These are phyloP conservation scores for Phialophora macrospora DNA, from an alignment of 2,329 filamentous ascomycete species.

Conservation along the genomic window DNA sequence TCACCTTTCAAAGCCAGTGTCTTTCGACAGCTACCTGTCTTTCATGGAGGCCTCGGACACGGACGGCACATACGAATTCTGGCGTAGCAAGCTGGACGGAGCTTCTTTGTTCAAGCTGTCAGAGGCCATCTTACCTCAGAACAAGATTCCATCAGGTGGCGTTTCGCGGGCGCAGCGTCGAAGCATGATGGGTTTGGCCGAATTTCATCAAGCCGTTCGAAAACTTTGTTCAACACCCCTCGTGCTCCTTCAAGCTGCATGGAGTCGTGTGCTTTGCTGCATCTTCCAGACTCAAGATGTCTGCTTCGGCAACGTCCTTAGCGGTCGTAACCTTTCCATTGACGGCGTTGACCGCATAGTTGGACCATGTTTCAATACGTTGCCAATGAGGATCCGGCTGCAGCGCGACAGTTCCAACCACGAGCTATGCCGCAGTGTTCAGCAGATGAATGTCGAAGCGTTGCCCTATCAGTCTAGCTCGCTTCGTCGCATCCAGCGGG, in stretches of 20 bases:
- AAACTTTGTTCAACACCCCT: conserved; percentile 65
- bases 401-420: conserved; percentile 55
- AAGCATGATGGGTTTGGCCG: conserved; percentile 7
- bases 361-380: conserved; percentile 91
- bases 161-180: conserved; percentile 7
- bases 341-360: conserved; percentile 72
- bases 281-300: conserved; percentile 66
- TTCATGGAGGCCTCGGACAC: conserved; percentile 60
- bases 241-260: conserved; percentile 72
- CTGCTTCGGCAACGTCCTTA: conserved; percentile 87
- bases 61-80: conserved; percentile 65
- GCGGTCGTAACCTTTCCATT: conserved; percentile 71
- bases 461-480: conserved; percentile 75
- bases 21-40: conserved; percentile 68
- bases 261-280: conserved; percentile 68
- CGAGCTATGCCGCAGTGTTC: conserved; percentile 64
- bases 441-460: conserved; percentile 65
- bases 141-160: neutral
- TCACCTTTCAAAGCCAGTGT: conserved; percentile 55
- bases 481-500: conserved; percentile 70
- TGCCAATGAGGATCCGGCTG: conserved; percentile 70
- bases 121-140: conserved; percentile 17
- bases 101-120: conserved; percentile 25
- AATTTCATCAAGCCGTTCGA: conserved; percentile 49
- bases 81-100: conserved; percentile 59